Evolutionary conservation across 495 filamentous ascomycete genomes (phyloP).

Genomic region (Penicillium waksmanii): DNA sequence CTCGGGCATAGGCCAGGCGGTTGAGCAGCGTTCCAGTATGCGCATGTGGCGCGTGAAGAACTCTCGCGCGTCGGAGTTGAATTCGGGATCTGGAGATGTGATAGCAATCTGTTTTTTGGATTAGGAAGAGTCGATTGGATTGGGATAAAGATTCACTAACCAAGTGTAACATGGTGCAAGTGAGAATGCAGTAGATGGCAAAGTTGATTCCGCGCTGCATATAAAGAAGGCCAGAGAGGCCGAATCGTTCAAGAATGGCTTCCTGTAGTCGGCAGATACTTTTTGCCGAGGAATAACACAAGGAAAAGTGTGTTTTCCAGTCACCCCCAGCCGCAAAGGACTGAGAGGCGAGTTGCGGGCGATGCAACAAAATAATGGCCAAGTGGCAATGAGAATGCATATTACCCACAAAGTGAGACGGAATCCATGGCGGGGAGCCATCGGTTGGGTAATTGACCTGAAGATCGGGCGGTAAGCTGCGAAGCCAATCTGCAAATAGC

Average conservation of each 20-base stretch:
- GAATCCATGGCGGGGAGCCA: constrained; percentile 81
- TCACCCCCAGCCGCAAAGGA: constrained; percentile 71
- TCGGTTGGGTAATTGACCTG: constrained; percentile 78
- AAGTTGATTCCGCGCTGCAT: constrained; percentile 97
- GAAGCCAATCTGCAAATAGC: constrained; percentile 72
- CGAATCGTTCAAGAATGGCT: constrained; percentile 75
- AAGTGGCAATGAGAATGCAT: constrained; percentile 93
- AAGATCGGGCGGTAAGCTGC: constrained; percentile 76
- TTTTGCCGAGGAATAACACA: constrained; percentile 88
- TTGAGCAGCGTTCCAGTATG: constrained; percentile 83
- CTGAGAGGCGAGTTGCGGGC: constrained; percentile 82
- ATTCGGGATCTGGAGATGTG: constrained; percentile 89
- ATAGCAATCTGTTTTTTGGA: constrained; percentile 72
- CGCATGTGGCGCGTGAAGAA: constrained; percentile 97
- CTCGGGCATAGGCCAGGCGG: constrained; percentile 88
- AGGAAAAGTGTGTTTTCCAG: constrained; percentile 86
- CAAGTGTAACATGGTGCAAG: constrained; percentile 93
- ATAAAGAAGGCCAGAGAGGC: constrained; percentile 79
- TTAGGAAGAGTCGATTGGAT: constrained; percentile 7
- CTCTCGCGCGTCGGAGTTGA: constrained; percentile 82
- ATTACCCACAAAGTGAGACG: constrained; percentile 89
- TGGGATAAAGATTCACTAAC: constrained; percentile 50
- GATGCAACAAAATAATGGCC: constrained; percentile 82
- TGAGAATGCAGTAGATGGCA: constrained; percentile 88
- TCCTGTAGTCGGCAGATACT: constrained; percentile 90